These are phyloP conservation scores for Trypanosoma platydactyli DNA, from an alignment of 208 protist genomes.

Conservation along the genomic window DNA sequence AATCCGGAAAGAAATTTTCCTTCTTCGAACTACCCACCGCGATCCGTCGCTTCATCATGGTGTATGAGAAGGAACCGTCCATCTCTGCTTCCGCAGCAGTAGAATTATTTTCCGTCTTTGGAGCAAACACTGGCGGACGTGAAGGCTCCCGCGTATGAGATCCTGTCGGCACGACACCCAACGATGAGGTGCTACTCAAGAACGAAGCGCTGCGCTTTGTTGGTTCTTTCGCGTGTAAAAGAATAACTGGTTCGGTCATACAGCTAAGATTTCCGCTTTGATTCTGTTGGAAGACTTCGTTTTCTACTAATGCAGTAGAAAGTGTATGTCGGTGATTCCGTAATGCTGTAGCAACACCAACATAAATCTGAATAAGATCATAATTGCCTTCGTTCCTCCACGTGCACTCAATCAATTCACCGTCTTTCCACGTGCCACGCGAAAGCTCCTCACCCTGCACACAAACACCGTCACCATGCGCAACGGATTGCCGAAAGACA, in stretches of 20 bases:
- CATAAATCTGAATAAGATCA: background rate
- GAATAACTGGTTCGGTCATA: constrained; percentile 1
- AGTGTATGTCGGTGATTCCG: background rate
- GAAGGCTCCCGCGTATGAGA: constrained; percentile 1
- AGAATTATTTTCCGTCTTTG: too few relatives aligned
- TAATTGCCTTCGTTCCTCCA: background rate
- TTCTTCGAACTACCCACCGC: background rate
- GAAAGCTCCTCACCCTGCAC: constrained; percentile 31
- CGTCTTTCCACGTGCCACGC: constrained; percentile 42
- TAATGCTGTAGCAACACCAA: background rate
- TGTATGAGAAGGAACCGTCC: constrained; percentile 2
- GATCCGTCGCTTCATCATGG: background rate
- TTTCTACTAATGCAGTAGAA: background rate
- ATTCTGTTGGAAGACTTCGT: too few relatives aligned
- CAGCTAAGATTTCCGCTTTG: too few relatives aligned
- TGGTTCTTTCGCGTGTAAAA: background rate
- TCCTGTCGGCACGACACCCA: background rate
- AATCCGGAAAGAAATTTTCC: background rate
- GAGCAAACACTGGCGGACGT: background rate
- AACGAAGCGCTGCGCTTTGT: background rate
- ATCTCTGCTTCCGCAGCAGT: background rate
- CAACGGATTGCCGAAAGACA: constrained; percentile 34
- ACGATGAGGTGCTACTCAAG: background rate
- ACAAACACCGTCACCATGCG: constrained; percentile 47
- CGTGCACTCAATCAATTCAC: background rate